Evolutionary conservation across 2,329 filamentous ascomycete species (phyloP), one percentile per base, ranked within the genome.

Genomic region (Fusarium nelsonii): DNA sequence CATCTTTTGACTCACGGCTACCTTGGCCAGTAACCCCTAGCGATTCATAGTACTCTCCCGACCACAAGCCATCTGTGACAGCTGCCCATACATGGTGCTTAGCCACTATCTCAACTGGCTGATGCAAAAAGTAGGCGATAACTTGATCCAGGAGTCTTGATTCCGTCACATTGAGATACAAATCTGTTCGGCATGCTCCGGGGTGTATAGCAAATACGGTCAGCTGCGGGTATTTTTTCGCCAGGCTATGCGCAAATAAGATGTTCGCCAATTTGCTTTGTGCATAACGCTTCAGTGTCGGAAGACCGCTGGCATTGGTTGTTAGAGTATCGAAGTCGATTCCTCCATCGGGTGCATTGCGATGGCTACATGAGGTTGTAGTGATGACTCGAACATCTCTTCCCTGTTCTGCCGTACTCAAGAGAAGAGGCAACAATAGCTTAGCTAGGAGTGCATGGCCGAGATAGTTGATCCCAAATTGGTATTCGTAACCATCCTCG

Each of bases 211-310:
- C 23, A n/a, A 51, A 1, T 6, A 12, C 44, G 3, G 12, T 46
- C 5, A 46, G 20, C 18, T 28, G 33, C 4, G 46, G 23, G 18
- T 39, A 37, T 30, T 8, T 15, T 10, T 50, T 34, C 0, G 46
- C 33, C 10, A 50, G 23, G 18, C 16, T 34, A 8, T 33, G 34
- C 1, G 23, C 20, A 8, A 50, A 50, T 1, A 50, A 15, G 8
- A 50, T 50, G 10, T 50, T 50, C 10, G 34, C 33, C 11, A 50
- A 33, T 4, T 50, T 49, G 45, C 45, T 49, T 15, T 49, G 45
- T 9, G 33, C 45, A 49, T 49, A 49, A 26, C 33, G 33, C 15
- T 49, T 49, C 3, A 49, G 8, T 8, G 33, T 37, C n/a, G 15
- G 20, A 11, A 49, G 7, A 37, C n/a, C 8, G 4, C 8, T 37